Evolutionary conservation across 306 rosid species (phyloP).

Genomic region (Cucumis hystrix): DNA sequence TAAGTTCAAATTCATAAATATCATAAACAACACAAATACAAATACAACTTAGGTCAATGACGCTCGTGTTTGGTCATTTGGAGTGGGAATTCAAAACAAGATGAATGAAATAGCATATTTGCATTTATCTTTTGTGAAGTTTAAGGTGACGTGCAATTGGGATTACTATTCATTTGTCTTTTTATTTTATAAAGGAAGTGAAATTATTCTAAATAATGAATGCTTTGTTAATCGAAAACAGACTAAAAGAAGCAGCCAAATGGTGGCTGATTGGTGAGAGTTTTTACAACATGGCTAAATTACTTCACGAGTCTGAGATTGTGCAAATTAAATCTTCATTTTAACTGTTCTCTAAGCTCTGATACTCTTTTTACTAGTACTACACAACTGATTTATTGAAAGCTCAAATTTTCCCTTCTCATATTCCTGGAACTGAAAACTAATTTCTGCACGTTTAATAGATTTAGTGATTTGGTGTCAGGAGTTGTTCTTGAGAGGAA

Average conservation of each 20-base stretch:
- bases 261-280: not conserved
- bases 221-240: not conserved
- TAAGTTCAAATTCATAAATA: too few relatives aligned
- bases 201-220: not conserved
- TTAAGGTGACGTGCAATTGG: not conserved
- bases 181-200: not conserved
- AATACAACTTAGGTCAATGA: too few relatives aligned
- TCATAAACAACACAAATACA: too few relatives aligned
- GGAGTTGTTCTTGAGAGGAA: constrained; percentile 61
- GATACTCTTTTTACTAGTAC: not conserved
- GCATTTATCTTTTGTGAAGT: not conserved
- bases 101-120: not conserved
- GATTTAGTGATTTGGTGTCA: constrained; percentile 6
- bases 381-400: not conserved
- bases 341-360: not conserved
- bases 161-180: not conserved
- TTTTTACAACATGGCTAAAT: not conserved
- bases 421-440: not conserved
- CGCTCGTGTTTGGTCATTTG: too few relatives aligned
- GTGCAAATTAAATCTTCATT: not conserved
- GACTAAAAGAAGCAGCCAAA: not conserved
- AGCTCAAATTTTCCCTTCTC: not conserved
- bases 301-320: not conserved
- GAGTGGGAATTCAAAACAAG: too few relatives aligned
- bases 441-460: not conserved